These are phyloP conservation scores for Solanum sitiens DNA, from an alignment of 257 asterid genomes.

Conservation along the genomic window DNA sequence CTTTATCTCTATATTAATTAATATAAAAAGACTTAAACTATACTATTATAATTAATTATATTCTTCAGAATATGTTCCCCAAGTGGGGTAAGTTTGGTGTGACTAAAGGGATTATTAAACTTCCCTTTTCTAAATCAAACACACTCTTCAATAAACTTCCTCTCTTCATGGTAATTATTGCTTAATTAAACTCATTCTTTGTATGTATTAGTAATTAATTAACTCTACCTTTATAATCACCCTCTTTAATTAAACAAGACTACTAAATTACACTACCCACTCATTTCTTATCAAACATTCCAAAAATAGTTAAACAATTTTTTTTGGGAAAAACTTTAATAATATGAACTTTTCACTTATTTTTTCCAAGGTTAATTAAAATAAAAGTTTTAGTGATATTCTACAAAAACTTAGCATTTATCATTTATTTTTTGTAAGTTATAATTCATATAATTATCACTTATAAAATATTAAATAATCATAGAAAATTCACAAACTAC, in stretches of 20 bases:
- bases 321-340: not conserved
- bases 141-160: not conserved
- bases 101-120: slow-evolving; percentile 2
- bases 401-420: not conserved
- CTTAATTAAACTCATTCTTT: not conserved
- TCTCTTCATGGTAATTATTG: not conserved
- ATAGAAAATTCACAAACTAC: not conserved
- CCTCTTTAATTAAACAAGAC: not conserved
- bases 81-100: not conserved
- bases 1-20: not conserved
- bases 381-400: not conserved
- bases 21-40: not conserved
- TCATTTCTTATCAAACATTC: not conserved
- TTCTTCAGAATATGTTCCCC: not conserved
- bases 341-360: not conserved
- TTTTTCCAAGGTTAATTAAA: not conserved
- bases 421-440: not conserved
- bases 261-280: not conserved
- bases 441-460: not conserved
- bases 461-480: not conserved
- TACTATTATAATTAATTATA: not conserved
- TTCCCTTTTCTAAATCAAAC: not conserved
- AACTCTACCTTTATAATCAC: not conserved
- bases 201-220: not conserved
- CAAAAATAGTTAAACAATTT: not conserved